Evolutionary conservation across 1,284 basidiomycete genomes (phyloP), one percentile per base, ranked within the genome.

Genomic region (Somion occarium): DNA sequence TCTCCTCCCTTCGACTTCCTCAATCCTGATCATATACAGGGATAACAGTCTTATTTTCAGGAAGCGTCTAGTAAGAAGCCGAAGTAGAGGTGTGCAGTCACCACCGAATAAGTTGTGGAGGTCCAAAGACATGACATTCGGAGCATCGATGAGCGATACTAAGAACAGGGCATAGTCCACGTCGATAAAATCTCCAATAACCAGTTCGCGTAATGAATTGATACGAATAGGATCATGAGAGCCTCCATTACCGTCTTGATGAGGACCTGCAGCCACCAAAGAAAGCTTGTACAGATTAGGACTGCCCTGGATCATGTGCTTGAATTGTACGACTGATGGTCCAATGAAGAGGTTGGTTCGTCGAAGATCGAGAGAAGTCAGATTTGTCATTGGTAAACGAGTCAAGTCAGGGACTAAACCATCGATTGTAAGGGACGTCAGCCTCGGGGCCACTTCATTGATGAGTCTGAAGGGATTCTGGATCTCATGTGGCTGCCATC

Each of bases 311-410:
- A 87, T 71, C 38, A 88, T 70, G 42, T 73, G 64, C 26, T 74
- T 73, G 60, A 85, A 85, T 15, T 69, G 70, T 5, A 55, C 26
- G 11, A 78, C 63, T 20, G 65, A 67, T 3, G 82, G 83, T 42
- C 71, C 73, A 5, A 73, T 65, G 2, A 76, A 66, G 13, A 77
- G 61, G 11, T 79, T 71, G 49, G 85, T 72, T 23, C 77, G 74
- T 43, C 83, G 76, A 49, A 88, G 65, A 55, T 87, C 84, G 42
- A 88, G 68, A 3, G 74, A 74, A 25, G 73, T 73, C 18, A 88
- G 73, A 56, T 84, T 78, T 24, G 61, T 58, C 7, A 82, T 61
- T 2, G 66, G 59, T 11, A 78, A 69, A 11, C 62, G 64, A 19
- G 66, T 55, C 77, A 82, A 86, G 61, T 85, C 73, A 51, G 84